These are phyloP conservation scores for Prunus mongolica DNA, from an alignment of 306 rosid genomes.

Conservation along the genomic window DNA sequence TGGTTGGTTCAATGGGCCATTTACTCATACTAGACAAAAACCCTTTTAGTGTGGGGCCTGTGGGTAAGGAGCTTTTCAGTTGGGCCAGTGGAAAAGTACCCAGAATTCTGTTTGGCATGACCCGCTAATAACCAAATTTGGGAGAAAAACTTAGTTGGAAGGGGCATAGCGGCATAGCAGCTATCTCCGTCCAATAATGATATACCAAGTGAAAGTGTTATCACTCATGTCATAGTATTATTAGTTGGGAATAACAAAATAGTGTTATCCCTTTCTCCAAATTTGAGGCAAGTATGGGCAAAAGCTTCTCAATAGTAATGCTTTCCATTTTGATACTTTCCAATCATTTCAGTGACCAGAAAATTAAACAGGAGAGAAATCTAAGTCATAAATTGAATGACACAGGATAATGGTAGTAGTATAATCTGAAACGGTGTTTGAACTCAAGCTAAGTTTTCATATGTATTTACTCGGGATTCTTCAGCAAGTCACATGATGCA, in stretches of 20 bases:
- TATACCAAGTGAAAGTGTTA: too few relatives aligned
- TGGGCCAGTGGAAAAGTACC: neutral
- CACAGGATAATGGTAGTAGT: neutral
- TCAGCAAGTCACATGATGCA: conserved; percentile 4
- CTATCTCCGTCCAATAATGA: too few relatives aligned
- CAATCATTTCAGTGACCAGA: neutral
- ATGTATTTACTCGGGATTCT: neutral
- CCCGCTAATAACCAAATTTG: neutral
- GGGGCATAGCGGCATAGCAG: too few relatives aligned
- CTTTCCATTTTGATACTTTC: neutral
- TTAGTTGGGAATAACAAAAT: too few relatives aligned
- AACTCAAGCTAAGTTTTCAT: conserved; percentile 6
- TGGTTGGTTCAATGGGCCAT: neutral
- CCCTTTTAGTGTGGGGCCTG: neutral
- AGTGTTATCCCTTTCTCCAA: too few relatives aligned
- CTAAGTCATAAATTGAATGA: neutral
- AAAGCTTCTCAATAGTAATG: neutral
- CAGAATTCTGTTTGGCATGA: neutral
- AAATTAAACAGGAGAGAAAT: neutral
- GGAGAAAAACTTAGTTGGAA: neutral
- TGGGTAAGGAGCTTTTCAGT: neutral
- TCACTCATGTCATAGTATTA: too few relatives aligned
- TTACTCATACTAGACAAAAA: neutral
- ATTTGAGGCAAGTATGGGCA: too few relatives aligned
- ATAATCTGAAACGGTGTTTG: neutral